These are phyloP conservation scores for Hymenoscyphus linearis DNA, from an alignment of 2,329 filamentous ascomycete species.

Conservation along the genomic window DNA sequence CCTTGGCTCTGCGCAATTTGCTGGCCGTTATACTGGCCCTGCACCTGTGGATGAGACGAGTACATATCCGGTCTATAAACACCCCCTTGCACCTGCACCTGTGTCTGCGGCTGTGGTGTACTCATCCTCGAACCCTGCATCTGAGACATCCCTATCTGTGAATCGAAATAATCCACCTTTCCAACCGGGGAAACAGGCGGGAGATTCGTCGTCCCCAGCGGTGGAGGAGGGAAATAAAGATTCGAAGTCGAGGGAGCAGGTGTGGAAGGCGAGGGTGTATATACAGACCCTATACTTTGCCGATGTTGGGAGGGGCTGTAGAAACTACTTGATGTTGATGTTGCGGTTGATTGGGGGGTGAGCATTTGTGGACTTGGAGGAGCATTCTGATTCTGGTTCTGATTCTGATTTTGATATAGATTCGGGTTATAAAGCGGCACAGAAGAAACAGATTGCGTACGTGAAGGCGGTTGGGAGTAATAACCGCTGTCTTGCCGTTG, in stretches of 20 bases:
- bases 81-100: too few species aligned
- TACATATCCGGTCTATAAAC: background rate
- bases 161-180: background rate
- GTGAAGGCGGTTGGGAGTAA: background rate
- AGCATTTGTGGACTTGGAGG: background rate
- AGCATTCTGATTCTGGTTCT: background rate
- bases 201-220: conserved; percentile 1
- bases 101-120: background rate
- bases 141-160: background rate
- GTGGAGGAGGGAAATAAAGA: conserved; percentile 2
- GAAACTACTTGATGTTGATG: background rate
- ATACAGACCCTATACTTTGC: background rate
- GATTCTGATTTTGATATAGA: background rate
- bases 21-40: background rate
- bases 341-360: conserved; percentile 1
- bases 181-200: background rate
- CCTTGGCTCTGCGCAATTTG: background rate
- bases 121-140: background rate
- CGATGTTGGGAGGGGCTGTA: conserved; percentile 4
- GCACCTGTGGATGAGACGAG: background rate
- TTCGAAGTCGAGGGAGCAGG: background rate
- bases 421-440: background rate
- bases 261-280: conserved; percentile 1
- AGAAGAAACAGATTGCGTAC: background rate
- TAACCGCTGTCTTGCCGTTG: conserved; percentile 2